These are phyloP conservation scores for Vitellaria paradoxa DNA, from an alignment of 179 eudicot genomes.

Conservation along the genomic window DNA sequence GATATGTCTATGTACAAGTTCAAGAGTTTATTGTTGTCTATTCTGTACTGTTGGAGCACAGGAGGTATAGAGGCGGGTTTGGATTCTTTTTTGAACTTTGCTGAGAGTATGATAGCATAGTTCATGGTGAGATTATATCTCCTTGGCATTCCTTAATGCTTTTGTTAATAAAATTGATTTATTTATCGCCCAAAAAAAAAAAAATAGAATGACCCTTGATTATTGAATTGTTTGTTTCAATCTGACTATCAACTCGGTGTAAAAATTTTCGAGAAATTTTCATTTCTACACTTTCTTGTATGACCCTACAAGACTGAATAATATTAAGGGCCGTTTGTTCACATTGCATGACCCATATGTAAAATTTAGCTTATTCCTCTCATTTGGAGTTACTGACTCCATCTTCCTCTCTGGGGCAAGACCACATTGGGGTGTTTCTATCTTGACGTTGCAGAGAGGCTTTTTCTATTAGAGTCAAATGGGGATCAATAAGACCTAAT, in stretches of 20 bases:
- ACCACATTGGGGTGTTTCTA: not conserved
- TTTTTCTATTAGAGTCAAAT: not conserved
- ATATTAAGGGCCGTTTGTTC: not conserved
- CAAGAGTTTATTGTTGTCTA: too few species aligned
- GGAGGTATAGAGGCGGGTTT: too few species aligned
- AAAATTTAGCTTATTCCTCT: conserved; percentile 6
- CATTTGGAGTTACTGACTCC: not conserved
- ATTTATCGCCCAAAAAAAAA: too few species aligned
- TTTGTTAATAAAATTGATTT: too few species aligned
- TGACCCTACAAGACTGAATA: not conserved
- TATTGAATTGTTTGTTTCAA: not conserved
- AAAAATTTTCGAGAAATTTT: not conserved
- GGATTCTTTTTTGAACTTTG: too few species aligned
- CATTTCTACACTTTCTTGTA: not conserved
- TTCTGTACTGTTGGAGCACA: too few species aligned
- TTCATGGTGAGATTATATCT: too few species aligned
- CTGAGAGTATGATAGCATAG: too few species aligned
- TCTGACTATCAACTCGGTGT: not conserved
- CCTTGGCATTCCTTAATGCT: too few species aligned
- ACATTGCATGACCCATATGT: not conserved
- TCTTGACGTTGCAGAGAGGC: not conserved
- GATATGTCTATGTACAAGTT: too few species aligned
- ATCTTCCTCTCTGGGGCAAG: not conserved
- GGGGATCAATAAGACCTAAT: not conserved
- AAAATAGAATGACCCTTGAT: too few species aligned